Evolutionary conservation across 2,329 filamentous ascomycete genomes (phyloP).

Genomic region (Pleurostoma richardsiae): DNA sequence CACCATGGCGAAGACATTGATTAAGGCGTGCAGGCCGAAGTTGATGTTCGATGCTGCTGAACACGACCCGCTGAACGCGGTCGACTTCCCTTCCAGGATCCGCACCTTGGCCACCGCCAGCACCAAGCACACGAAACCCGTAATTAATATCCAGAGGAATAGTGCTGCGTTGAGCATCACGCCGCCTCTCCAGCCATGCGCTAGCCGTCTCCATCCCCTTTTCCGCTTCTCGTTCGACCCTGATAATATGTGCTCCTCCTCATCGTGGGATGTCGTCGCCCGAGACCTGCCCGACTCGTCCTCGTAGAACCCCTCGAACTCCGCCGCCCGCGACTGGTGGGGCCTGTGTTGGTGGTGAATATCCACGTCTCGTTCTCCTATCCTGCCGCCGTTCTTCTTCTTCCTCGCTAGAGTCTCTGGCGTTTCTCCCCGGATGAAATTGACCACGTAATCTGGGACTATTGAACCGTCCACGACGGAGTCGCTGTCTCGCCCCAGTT

Average conservation of each 20-base stretch:
- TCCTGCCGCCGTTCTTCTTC: constrained; percentile 27
- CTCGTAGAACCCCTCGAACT: constrained; percentile 20
- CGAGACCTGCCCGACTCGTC: background rate
- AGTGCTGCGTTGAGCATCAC: constrained; percentile 37
- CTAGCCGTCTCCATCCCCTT: constrained; percentile 19
- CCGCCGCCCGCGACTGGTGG: constrained; percentile 27
- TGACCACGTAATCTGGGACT: constrained; percentile 50
- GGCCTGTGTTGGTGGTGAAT: constrained; percentile 19
- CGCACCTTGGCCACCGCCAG: constrained; percentile 27
- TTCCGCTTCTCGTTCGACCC: constrained; percentile 5
- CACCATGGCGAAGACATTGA: constrained; percentile 36
- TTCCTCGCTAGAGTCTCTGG: constrained; percentile 45
- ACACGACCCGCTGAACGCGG: constrained; percentile 34
- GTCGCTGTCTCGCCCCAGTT: constrained; percentile 4
- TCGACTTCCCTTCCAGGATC: constrained; percentile 25
- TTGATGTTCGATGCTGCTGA: constrained; percentile 26
- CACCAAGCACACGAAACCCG: constrained; percentile 24
- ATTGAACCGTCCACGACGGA: constrained; percentile 28
- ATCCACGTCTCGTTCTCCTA: constrained; percentile 23
- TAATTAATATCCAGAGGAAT: constrained; percentile 17
- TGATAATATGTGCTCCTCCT: constrained; percentile 11
- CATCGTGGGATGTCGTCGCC: constrained; percentile 7
- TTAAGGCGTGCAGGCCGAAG: constrained; percentile 35
- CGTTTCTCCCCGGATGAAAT: constrained; percentile 51
- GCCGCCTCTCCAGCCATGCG: constrained; percentile 43